A percentile compares a stretch with the other conserved stretches of the same genome.
These are phyloP conservation scores for Suillus cothurnatus DNA, from an alignment of 768 basidiomycete species.

Conservation along the genomic window DNA sequence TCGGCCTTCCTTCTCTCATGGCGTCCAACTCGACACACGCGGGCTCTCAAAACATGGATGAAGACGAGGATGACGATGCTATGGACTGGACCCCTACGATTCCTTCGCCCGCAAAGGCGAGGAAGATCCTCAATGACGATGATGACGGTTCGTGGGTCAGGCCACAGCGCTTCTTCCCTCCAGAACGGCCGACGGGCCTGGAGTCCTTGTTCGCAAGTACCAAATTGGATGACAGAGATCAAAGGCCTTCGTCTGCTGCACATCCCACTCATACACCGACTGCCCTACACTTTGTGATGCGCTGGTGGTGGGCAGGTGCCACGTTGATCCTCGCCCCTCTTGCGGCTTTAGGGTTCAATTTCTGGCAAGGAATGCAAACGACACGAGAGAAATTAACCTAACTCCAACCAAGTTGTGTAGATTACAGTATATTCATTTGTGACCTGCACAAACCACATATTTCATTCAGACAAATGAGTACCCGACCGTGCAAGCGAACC, in stretches of 20 bases:
- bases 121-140: constrained; percentile 25
- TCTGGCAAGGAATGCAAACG: constrained; percentile 18
- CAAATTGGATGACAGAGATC: constrained; percentile 49
- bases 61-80: constrained; percentile 39
- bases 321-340: constrained; percentile 23
- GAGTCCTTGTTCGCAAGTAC: constrained; percentile 70
- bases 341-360: constrained; percentile 21
- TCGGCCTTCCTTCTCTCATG: constrained; percentile 68
- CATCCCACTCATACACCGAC: neutral
- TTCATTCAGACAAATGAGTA: neutral
- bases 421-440: constrained; percentile 1
- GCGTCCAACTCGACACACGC: constrained; percentile 26
- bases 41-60: constrained; percentile 29
- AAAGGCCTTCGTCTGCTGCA: neutral
- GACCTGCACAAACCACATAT: constrained; percentile 5
- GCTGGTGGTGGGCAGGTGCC: constrained; percentile 15
- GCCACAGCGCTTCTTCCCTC: constrained; percentile 76
- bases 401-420: neutral
- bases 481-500: constrained; percentile 3
- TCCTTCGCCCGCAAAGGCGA: constrained; percentile 23
- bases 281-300: neutral
- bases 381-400: neutral
- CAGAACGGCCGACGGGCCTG: constrained; percentile 76
- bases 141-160: constrained; percentile 56
- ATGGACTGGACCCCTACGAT: constrained; percentile 76